A percentile compares a stretch with the other conserved stretches of the same genome.
Evolutionary conservation across 345 rosid species (phyloP).

Genomic region (Bruguiera parviflora): DNA sequence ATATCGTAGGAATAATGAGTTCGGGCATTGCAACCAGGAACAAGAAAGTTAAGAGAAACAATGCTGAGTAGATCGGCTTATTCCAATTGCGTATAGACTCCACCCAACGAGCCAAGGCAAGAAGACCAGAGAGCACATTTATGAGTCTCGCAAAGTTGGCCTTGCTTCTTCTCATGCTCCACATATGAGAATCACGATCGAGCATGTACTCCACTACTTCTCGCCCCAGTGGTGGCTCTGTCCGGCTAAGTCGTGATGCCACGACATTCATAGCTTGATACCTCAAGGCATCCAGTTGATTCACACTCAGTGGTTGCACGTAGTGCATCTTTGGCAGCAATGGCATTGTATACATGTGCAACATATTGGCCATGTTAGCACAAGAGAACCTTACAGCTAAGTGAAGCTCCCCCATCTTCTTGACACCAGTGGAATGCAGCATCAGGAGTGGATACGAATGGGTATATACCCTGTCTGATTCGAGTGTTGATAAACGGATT

Average conservation of each 20-base stretch:
- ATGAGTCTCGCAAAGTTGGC: conserved; percentile 63
- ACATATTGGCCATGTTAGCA: conserved; percentile 52
- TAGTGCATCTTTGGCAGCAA: conserved; percentile 75
- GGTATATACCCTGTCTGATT: conserved; percentile 61
- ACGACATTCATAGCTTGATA: conserved; percentile 65
- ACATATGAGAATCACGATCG: conserved; percentile 66
- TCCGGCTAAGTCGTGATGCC: conserved; percentile 47
- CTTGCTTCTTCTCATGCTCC: conserved; percentile 88
- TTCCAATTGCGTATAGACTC: conserved; percentile 50
- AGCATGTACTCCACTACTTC: conserved; percentile 81
- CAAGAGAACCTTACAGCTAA: conserved; percentile 66
- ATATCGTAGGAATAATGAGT: conserved; percentile 42
- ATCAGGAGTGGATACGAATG: conserved; percentile 71
- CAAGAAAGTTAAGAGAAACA: conserved; percentile 43
- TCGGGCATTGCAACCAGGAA: conserved; percentile 47
- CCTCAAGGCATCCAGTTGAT: conserved; percentile 51
- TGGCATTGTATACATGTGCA: conserved; percentile 54
- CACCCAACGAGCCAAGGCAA: conserved; percentile 32
- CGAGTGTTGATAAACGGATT: conserved; percentile 59
- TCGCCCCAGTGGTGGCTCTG: conserved; percentile 63
- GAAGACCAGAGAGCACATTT: conserved; percentile 44
- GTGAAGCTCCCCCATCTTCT: conserved; percentile 76
- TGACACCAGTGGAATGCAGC: conserved; percentile 55
- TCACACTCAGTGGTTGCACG: conserved; percentile 52
- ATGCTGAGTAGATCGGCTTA: conserved; percentile 49